Percentiles rank a stretch among this genome's conserved stretches.
Evolutionary conservation across 495 filamentous ascomycete species (phyloP).

Genomic region (Ascodesmis nigricans): DNA sequence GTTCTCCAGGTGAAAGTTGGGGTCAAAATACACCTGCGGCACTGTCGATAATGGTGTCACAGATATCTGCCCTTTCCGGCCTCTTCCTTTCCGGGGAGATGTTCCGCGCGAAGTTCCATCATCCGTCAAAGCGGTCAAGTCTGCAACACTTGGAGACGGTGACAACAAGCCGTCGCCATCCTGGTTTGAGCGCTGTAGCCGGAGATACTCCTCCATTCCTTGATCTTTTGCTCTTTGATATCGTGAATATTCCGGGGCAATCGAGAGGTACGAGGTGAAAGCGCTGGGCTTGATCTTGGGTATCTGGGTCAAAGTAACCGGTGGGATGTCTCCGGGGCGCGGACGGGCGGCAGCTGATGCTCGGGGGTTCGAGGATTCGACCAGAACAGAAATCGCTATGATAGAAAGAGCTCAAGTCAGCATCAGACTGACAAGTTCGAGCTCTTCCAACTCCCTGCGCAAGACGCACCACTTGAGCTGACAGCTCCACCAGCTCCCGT

Average conservation of each 20-base stretch:
- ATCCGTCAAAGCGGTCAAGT: slow-evolving; percentile 7
- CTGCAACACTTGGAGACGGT: slow-evolving; percentile 16
- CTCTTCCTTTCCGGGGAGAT: slow-evolving; percentile 10
- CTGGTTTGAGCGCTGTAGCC: slow-evolving; percentile 10
- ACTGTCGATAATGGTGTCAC: slow-evolving; percentile 73
- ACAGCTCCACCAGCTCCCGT: slow-evolving; percentile 10
- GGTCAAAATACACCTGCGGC: slow-evolving; percentile 80
- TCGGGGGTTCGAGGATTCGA: slow-evolving; percentile 75
- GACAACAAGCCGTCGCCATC: slow-evolving; percentile 7
- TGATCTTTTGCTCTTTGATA: slow-evolving; percentile 22
- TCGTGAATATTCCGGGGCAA: slow-evolving; percentile 21
- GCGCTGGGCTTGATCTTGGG: slow-evolving; percentile 53
- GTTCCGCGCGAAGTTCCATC: slow-evolving; percentile 3
- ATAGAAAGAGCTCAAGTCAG: slow-evolving; percentile 3
- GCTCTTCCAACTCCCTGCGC: not conserved
- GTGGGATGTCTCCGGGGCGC: slow-evolving; percentile 80
- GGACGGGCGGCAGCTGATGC: slow-evolving; percentile 54
- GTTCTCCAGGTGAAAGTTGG: slow-evolving; percentile 88
- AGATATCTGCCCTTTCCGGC: slow-evolving; percentile 12
- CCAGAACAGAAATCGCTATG: slow-evolving; percentile 71
- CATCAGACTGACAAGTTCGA: slow-evolving; percentile 2
- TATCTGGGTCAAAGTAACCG: slow-evolving; percentile 80
- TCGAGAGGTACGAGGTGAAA: slow-evolving; percentile 60
- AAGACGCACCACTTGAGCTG: slow-evolving; percentile 6
- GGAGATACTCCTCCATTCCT: slow-evolving; percentile 19